phyloP scores from a whole-genome alignment of 768 basidiomycete species.

The Panus rudis region DNA sequence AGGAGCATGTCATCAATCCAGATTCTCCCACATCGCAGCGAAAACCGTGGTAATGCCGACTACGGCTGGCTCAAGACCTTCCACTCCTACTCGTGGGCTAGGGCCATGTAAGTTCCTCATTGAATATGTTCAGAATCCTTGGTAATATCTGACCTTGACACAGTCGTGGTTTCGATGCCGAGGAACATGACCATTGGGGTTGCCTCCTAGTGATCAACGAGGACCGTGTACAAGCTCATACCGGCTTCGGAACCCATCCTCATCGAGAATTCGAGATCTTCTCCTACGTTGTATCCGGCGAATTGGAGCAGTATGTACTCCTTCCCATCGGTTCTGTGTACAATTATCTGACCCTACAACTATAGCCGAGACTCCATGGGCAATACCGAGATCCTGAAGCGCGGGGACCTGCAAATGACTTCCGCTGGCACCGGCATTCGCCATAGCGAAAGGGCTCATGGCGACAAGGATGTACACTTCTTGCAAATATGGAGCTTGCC shows the following conservation, averaged over 20 bases:
- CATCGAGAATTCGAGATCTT: slow-evolving; percentile 91
- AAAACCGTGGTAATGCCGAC: slow-evolving; percentile 39
- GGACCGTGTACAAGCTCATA: slow-evolving; percentile 68
- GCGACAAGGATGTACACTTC: slow-evolving; percentile 45
- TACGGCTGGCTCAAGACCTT: slow-evolving; percentile 52
- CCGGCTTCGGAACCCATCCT: slow-evolving; percentile 81
- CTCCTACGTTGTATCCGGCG: slow-evolving; percentile 74
- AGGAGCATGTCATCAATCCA: slow-evolving; percentile 17
- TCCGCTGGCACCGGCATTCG: slow-evolving; percentile 88
- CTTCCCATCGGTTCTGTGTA: neutral
- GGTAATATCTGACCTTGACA: neutral
- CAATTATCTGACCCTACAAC: neutral
- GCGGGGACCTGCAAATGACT: slow-evolving; percentile 88
- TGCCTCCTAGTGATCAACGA: slow-evolving; percentile 88
- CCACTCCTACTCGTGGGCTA: slow-evolving; percentile 72
- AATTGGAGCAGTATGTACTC: slow-evolving; percentile 68
- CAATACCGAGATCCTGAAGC: slow-evolving; percentile 81
- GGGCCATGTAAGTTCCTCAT: slow-evolving; percentile 34
- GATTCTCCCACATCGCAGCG: slow-evolving; percentile 30
- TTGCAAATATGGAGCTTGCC: slow-evolving; percentile 69
- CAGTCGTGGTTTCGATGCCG: slow-evolving; percentile 28
- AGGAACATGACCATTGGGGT: slow-evolving; percentile 54
- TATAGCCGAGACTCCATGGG: slow-evolving; percentile 84
- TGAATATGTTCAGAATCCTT: neutral
- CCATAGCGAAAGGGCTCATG: slow-evolving; percentile 65